These are phyloP conservation scores for Neoboletus brunneissimus DNA, from an alignment of 768 basidiomycete genomes.

Conservation along the genomic window DNA sequence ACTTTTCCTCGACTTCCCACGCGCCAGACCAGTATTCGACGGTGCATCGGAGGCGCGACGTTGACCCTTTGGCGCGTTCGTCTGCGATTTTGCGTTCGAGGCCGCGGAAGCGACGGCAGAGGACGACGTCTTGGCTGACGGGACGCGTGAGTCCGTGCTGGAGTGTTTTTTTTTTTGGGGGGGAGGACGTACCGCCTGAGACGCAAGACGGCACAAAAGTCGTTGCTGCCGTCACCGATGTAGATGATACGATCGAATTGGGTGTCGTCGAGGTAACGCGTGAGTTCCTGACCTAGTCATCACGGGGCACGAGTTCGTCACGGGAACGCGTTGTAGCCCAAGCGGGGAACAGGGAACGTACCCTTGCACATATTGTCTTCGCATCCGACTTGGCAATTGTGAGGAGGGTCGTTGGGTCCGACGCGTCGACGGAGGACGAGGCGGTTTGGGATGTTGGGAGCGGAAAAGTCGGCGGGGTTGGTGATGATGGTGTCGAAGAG, in stretches of 20 bases:
- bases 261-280: constrained; percentile 62
- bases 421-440: constrained; percentile 76
- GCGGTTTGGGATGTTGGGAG: constrained; percentile 54
- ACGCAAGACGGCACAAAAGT: constrained; percentile 89
- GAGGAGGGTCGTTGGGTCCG: constrained; percentile 74
- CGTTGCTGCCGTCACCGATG: constrained; percentile 92
- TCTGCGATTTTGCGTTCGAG: constrained; percentile 73
- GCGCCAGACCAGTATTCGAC: constrained; percentile 89
- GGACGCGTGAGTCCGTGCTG: background rate
- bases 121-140: constrained; percentile 72
- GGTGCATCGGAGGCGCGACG: constrained; percentile 62
- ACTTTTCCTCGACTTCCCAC: constrained; percentile 93
- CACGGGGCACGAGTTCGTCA: background rate
- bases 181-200: constrained; percentile 54
- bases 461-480: constrained; percentile 86
- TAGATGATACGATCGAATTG: constrained; percentile 80
- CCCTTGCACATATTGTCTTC: constrained; percentile 99
- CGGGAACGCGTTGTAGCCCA: background rate
- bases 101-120: constrained; percentile 77
- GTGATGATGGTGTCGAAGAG: constrained; percentile 86
- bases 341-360: constrained; percentile 17
- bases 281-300: constrained; percentile 93
- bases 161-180: no score
- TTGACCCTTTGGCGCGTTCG: constrained; percentile 49
- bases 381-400: constrained; percentile 84